Evolutionary conservation across 805 yeast genomes (phyloP), one percentile per base, ranked within the genome.

Genomic region (Yamadazyma paraphyllophila): DNA sequence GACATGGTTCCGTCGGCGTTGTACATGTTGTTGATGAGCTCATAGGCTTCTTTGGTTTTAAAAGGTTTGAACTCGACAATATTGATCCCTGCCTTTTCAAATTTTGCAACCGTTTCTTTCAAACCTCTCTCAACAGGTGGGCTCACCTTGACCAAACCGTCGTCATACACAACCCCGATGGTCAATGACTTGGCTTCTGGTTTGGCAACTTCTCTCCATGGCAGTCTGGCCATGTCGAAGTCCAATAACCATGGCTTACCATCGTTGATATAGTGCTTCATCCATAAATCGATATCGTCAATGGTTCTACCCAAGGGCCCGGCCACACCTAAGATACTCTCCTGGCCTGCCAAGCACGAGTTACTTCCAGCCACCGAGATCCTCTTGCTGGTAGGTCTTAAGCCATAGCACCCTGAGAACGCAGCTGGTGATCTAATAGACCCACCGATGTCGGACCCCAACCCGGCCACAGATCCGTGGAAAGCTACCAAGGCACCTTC

Each of bases 281-380:
- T 84, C 70, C 82, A 81, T 46, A 81, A 61, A 17, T 84, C 89
- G 50, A 85, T 62, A 63, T 85, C 92, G 7, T 82, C 85, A 38
- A 82, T 67, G 4, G 80, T 65, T 54, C 83, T 75, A 2, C 87
- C 75, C 64, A 85, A 60, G 31, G 92, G 92, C 16, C 91, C 92
- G 39, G 73, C 71, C 15, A 82, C 85, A 9, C 83, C 79, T 12
- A 74, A 75, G 46, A 85, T 78, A 24, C 84, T 69, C 61, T 83
- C 86, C 57, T 79, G 82, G 42, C 85, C 89, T 45, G 73, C 71
- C 55, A 80, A 77, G 39, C 76, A 67, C 39, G 83, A 64, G 54
- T 82, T 69, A 49, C 77, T 73, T 46, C 80, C 79, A 13, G 42
- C 39, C 7, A 60, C 51, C n/a, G 65, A 51, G 33, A 68, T 52